Evolutionary conservation across 139 green algal genomes (phyloP), one percentile per base, ranked within the genome.

Genomic region (Nannochloris sp.): DNA sequence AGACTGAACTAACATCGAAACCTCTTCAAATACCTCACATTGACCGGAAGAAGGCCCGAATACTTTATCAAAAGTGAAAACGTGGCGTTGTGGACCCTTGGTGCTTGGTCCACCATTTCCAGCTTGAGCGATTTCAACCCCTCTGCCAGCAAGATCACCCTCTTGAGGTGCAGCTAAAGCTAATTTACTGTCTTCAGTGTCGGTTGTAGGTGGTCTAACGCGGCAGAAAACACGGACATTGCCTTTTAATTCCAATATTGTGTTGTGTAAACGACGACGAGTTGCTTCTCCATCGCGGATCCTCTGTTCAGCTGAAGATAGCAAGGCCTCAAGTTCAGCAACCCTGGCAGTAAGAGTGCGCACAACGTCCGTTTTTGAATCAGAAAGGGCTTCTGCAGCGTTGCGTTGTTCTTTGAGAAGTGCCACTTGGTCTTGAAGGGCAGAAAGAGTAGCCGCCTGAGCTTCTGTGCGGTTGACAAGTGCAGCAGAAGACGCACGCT

Each of bases 141-240:
- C 70, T 7, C 70, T 54, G 53, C 36, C 71, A 59, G 4, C 38
- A 10, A 72, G 44, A 25, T 80, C 77, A 68, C 88, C 87, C 4
- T 72, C 46, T 6, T 66, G 29, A 54, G 76, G 74, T 38, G 68
- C 65, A 19, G 79, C 71, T 30, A 76, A 63, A 30, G 64, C 36
- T 1, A 37, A 33, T 14, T 27, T 15, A 13, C 61, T 47, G 5
- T 64, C 65, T 9, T 54, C n/a, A 4, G 73, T 57, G 31, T 77
- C 63, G 13, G 53, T 24, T 23, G n/a, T 10, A 19, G 31, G 12
- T 0, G 87, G 87, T n/a, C 76, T 62, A 29, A 96, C 72, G 0
- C 89, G 80, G 58, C 85, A 92, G 73, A 92, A 96, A 29, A 96
- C 89, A 3, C 89, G 86, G 54, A 96, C 92, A 65, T 96, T 96